Evolutionary conservation across 352 stramenopile species (phyloP), one percentile per base, ranked within the genome.

Genomic region (Phytophthora meadii): DNA sequence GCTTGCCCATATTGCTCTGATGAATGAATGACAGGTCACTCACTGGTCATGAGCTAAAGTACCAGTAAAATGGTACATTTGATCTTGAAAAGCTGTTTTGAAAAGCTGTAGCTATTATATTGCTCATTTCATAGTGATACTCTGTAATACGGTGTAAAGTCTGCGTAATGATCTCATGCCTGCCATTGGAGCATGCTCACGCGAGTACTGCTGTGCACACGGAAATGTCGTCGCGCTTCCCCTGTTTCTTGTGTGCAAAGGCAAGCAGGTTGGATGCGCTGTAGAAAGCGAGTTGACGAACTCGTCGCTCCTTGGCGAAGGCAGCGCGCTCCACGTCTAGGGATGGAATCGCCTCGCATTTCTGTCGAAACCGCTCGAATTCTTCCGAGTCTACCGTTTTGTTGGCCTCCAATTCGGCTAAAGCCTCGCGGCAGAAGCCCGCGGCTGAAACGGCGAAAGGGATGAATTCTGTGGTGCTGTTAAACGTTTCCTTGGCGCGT

Each of bases 221-320:
- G 46, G 87, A 94, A 47, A 96, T 81, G 70, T 96, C 88, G 64
- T 96, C 88, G 25, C 86, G 84, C 70, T 96, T 96, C 54, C 88
- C 88, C 41, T 93, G 74, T 61, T 93, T 88, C 77, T 96, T 96
- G 79, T 93, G 82, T 42, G 88, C 88, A 57, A 96, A 96, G 34
- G 87, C 79, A n/a, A 96, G 76, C 50, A 96, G 66, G 58, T 94
- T 94, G 39, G 88, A 94, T 42, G 88, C 88, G 59, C 82, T 94
- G 77, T 96, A 96, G 66, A 95, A 96, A 41, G 88, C 88, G 12
- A 96, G 61, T 28, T 93, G 87, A 17, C 88, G 85, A 54, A 96
- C 88, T 55, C 88, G 88, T 62, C 88, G 86, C 70, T 96, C 88
- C 46, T 94, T 94, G 44, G 68, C 75, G 54, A 96, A 94, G 14